Conservation (phyloP, 345 rosid species). For the Eucalyptus dawsonii region DNA sequence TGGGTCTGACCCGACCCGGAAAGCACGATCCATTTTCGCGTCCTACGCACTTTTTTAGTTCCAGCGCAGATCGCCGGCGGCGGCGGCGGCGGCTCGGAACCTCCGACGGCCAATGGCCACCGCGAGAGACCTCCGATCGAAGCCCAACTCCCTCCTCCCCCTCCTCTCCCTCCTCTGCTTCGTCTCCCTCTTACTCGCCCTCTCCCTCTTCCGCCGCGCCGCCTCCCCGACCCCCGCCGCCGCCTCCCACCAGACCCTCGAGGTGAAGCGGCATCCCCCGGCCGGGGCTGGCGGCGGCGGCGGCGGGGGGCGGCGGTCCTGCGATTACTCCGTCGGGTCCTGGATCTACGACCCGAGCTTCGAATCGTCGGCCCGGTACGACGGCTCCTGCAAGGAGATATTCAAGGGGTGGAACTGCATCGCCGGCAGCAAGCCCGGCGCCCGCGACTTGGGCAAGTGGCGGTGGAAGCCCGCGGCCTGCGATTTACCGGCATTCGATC, state of each 20-base stretch:
- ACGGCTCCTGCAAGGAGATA: conserved; percentile 67
- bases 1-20: background rate
- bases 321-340: conserved; percentile 60
- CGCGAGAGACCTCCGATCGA: conserved; percentile 27
- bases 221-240: conserved; percentile 2
- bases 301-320: background rate
- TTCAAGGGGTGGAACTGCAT: conserved; percentile 94
- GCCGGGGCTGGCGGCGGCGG: background rate
- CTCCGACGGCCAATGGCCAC: background rate
- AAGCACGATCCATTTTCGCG: background rate
- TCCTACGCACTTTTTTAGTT: background rate
- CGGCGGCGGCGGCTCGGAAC: background rate
- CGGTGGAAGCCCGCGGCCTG: conserved; percentile 75
- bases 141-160: conserved; percentile 52
- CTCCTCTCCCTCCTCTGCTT: conserved; percentile 44
- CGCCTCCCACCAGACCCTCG: background rate
- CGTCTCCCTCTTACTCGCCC: conserved; percentile 37
- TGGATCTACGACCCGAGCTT: conserved; percentile 59
- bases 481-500: conserved; percentile 53
- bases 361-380: conserved; percentile 28
- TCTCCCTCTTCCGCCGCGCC: conserved; percentile 19
- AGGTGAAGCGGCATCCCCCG: background rate
- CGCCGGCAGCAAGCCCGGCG: conserved; percentile 57
- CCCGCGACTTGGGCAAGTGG: conserved; percentile 51
- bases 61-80: background rate